These are phyloP conservation scores for Aphanomyces cochlioides DNA, from an alignment of 352 stramenopile species.

Conservation along the genomic window DNA sequence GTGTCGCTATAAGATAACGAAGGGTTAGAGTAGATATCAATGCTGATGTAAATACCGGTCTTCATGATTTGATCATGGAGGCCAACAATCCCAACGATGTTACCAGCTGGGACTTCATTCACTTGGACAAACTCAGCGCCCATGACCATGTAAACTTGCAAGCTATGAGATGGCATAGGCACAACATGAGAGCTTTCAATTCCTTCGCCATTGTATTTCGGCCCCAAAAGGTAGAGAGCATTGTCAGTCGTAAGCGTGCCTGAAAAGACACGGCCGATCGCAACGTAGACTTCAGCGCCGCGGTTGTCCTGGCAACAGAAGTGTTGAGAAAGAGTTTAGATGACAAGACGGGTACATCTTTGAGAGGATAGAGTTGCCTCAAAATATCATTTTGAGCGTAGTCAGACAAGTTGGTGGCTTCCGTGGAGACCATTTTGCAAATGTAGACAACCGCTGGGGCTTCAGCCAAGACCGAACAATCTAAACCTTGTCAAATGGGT, in stretches of 20 bases:
- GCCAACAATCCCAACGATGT: constrained; percentile 86
- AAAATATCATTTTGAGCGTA: constrained; percentile 47
- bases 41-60: constrained; percentile 36
- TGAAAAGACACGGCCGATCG: constrained; percentile 88
- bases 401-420: constrained; percentile 79
- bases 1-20: constrained; percentile 45
- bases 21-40: background rate
- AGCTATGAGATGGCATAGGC: constrained; percentile 41
- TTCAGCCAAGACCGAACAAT: constrained; percentile 50
- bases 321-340: background rate
- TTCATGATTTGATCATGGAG: constrained; percentile 87
- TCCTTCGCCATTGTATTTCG: constrained; percentile 78
- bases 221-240: constrained; percentile 79
- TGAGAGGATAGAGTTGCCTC: constrained; percentile 31
- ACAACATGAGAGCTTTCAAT: constrained; percentile 54
- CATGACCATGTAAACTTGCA: constrained; percentile 92
- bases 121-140: constrained; percentile 79
- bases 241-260: constrained; percentile 64
- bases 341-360: constrained; percentile 38
- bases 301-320: constrained; percentile 29
- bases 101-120: constrained; percentile 76
- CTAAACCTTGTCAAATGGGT: constrained; percentile 35
- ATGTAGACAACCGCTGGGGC: constrained; percentile 86
- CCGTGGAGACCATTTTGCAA: constrained; percentile 90
- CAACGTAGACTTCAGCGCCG: constrained; percentile 74